These are phyloP conservation scores for Epichloe baconii DNA, from an alignment of 2,329 filamentous ascomycete genomes.

Conservation along the genomic window DNA sequence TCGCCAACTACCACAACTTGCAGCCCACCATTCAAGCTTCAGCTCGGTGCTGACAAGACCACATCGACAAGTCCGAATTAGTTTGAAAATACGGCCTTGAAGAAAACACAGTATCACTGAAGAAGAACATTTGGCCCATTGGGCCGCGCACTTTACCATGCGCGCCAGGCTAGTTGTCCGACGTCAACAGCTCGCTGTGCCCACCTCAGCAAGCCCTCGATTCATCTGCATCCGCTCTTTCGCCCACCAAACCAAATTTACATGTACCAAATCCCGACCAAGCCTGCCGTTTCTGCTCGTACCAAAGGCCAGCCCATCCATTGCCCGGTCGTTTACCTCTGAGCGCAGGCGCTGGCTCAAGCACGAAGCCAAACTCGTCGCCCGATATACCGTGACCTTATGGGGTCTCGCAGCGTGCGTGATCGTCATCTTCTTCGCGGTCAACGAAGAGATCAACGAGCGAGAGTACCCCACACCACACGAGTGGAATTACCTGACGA, in stretches of 20 bases:
- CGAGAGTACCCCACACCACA: constrained; percentile 64
- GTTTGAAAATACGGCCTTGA: background rate
- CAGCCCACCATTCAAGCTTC: background rate
- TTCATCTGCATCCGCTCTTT: constrained; percentile 14
- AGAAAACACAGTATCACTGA: background rate
- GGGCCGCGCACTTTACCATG: constrained; percentile 17
- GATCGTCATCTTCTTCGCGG: constrained; percentile 47
- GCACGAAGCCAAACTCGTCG: constrained; percentile 54
- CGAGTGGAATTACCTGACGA: constrained; percentile 65
- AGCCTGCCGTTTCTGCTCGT: constrained; percentile 36
- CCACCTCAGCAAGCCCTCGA: constrained; percentile 8
- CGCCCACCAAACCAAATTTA: constrained; percentile 16
- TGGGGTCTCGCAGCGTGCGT: constrained; percentile 51
- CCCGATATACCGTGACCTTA: constrained; percentile 53
- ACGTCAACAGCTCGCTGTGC: constrained; percentile 9
- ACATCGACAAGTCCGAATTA: background rate
- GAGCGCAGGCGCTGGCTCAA: constrained; percentile 59
- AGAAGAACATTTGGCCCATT: background rate
- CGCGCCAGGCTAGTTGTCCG: constrained; percentile 26
- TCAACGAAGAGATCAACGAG: constrained; percentile 65
- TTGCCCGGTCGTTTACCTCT: constrained; percentile 66
- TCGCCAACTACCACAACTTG: background rate
- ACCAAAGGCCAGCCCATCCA: constrained; percentile 34
- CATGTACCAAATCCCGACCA: constrained; percentile 19
- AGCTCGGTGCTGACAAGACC: background rate